Conservation (phyloP, 371 early-diverging fungal species). For the Mucor lusitanicus region DNA sequence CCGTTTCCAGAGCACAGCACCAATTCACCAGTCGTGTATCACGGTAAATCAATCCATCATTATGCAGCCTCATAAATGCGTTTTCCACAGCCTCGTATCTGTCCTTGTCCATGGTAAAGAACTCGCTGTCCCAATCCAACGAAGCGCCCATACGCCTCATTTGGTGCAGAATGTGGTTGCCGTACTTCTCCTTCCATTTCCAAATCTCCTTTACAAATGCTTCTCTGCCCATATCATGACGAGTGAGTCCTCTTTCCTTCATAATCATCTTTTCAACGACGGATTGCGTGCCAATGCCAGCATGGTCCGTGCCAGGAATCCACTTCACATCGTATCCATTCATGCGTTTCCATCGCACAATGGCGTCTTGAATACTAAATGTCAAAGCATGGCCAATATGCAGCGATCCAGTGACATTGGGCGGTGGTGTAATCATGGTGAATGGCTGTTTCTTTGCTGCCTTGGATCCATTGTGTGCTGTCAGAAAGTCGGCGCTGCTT, state of each 20-base stretch:
- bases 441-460: constrained; percentile 27
- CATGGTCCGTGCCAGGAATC: constrained; percentile 98
- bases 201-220: constrained; percentile 84
- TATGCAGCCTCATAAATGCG: constrained; percentile 86
- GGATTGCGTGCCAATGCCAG: constrained; percentile 96
- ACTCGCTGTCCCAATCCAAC: constrained; percentile 81
- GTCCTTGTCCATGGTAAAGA: constrained; percentile 90
- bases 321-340: constrained; percentile 80
- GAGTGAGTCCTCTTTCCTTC: constrained; percentile 57
- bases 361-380: constrained; percentile 83
- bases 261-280: constrained; percentile 92
- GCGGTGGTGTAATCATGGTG: constrained; percentile 93
- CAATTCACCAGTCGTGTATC: constrained; percentile 93
- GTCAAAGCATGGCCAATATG: constrained; percentile 98
- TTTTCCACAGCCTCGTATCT: constrained; percentile 81
- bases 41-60: constrained; percentile 91
- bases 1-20: constrained; percentile 93
- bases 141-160: constrained; percentile 81
- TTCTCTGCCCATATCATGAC: constrained; percentile 78
- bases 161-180: constrained; percentile 63
- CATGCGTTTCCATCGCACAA: constrained; percentile 91
- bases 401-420: constrained; percentile 96
- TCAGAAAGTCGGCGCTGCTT: constrained; percentile 18
- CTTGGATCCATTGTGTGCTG: neutral
- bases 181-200: constrained; percentile 81